phyloP scores from a whole-genome alignment of 1,284 basidiomycete species.

The Agaricales sp. region DNA sequence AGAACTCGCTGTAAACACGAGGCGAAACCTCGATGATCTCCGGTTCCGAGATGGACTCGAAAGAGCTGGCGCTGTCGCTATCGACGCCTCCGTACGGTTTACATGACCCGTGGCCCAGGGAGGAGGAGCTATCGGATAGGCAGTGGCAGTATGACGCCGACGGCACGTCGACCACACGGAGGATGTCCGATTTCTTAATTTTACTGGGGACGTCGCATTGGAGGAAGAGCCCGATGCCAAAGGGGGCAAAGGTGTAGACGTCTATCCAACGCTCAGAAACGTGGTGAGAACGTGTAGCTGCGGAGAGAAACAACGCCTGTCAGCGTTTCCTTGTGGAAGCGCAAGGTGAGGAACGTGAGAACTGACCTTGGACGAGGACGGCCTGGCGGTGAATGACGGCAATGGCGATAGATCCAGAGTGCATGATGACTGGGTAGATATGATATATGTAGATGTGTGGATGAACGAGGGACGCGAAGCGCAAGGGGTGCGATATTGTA shows the following conservation, averaged over 20 bases:
- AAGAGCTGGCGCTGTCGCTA: not conserved
- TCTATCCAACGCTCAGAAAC: constrained; percentile 46
- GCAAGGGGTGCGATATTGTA: not conserved
- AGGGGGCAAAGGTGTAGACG: constrained; percentile 49
- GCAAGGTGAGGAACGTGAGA: constrained; percentile 1
- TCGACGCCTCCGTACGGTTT: not conserved
- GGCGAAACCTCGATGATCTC: constrained; percentile 55
- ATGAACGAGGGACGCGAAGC: not conserved
- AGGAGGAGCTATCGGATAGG: constrained; percentile 32
- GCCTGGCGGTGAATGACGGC: constrained; percentile 57
- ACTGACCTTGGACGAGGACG: constrained; percentile 51
- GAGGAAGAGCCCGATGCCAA: constrained; percentile 53
- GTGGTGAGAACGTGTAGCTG: constrained; percentile 44
- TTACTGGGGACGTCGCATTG: constrained; percentile 45
- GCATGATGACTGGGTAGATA: constrained; percentile 28
- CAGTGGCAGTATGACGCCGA: not conserved
- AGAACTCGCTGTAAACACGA: constrained; percentile 42
- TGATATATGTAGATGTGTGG: not conserved
- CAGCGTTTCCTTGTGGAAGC: too few species aligned
- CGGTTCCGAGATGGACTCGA: constrained; percentile 13
- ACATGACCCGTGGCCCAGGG: constrained; percentile 23
- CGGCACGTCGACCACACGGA: constrained; percentile 24
- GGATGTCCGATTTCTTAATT: constrained; percentile 43
- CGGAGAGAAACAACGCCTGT: too few species aligned
- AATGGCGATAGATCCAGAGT: constrained; percentile 49